Conservation (phyloP, 306 rosid species). For the Vicia faba region DNA sequence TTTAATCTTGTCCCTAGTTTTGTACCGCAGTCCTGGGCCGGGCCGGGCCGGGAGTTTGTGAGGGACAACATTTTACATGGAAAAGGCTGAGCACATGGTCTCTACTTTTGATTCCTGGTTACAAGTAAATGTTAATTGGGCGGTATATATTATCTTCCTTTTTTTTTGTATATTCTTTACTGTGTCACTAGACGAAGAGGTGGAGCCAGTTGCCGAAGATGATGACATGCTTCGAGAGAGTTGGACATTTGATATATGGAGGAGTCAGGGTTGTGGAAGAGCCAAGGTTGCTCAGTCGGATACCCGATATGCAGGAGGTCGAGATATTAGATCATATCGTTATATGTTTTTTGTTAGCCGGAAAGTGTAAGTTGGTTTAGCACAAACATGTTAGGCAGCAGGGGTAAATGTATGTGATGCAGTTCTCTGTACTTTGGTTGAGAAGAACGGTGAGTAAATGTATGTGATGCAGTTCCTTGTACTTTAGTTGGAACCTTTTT, state of each 20-base stretch:
- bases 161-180: background rate
- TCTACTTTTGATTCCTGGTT: background rate
- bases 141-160: background rate
- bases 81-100: conserved; percentile 7
- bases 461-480: background rate
- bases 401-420: background rate
- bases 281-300: background rate
- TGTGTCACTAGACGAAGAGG: background rate
- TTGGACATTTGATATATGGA: background rate
- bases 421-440: background rate
- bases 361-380: background rate
- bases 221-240: background rate
- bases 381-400: background rate
- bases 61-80: conserved; percentile 23
- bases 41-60: background rate
- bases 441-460: background rate
- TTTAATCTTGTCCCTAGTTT: background rate
- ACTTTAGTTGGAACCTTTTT: background rate
- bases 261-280: background rate
- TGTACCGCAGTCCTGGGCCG: background rate
- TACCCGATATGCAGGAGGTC: background rate
- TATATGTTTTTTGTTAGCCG: background rate
- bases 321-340: background rate
- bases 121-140: background rate
- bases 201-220: background rate